phyloP scores from a whole-genome alignment of 306 rosid genomes.

The Prinsepia uniflora region DNA sequence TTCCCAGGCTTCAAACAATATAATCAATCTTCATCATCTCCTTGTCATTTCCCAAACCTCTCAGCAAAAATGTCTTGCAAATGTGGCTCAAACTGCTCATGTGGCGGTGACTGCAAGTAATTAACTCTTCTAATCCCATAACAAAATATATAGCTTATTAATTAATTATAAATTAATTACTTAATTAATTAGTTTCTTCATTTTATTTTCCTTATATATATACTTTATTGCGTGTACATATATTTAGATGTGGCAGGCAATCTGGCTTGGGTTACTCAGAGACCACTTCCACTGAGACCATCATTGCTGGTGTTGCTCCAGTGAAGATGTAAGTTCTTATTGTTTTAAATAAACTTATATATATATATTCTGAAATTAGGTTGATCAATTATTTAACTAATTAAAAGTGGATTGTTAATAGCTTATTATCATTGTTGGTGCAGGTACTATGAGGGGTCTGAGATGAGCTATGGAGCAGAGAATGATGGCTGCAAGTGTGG shows the following conservation, averaged over 20 bases:
- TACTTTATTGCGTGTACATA: background rate
- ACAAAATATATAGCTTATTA: background rate
- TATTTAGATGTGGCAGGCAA: slow-evolving; percentile 19
- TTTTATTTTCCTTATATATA: background rate
- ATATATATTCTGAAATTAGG: background rate
- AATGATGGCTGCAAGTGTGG: slow-evolving; percentile 28
- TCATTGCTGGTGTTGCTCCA: slow-evolving; percentile 35
- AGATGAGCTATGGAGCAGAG: slow-evolving; percentile 30
- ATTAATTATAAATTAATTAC: background rate
- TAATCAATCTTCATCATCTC: background rate
- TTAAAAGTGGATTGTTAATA: background rate
- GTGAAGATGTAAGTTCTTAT: slow-evolving; percentile 21
- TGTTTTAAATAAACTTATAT: background rate
- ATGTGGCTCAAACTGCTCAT: slow-evolving; percentile 26
- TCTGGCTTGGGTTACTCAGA: slow-evolving; percentile 26
- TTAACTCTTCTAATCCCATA: background rate
- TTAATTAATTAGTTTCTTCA: background rate
- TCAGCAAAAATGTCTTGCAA: slow-evolving; percentile 19
- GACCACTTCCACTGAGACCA: slow-evolving; percentile 21
- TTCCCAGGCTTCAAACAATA: background rate
- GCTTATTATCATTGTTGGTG: background rate
- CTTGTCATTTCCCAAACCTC: background rate
- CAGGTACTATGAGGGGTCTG: slow-evolving; percentile 20
- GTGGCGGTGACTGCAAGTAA: slow-evolving; percentile 27
- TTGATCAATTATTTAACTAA: background rate